phyloP scores from a whole-genome alignment of 2,329 filamentous ascomycete genomes.

The Gnomoniopsis smithogilvyi region DNA sequence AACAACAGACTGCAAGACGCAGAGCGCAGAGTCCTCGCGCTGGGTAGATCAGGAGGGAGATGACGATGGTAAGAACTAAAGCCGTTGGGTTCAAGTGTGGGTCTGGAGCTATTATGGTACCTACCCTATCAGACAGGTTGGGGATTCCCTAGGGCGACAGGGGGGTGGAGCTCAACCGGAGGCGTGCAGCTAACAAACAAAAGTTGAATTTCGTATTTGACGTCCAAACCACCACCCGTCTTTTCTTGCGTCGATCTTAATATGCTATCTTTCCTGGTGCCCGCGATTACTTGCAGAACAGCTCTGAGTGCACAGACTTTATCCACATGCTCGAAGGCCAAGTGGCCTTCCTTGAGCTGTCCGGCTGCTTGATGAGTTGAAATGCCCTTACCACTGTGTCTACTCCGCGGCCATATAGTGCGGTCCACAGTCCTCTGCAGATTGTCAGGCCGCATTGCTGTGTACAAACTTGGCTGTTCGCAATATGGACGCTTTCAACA shows the following conservation, averaged over 20 bases:
- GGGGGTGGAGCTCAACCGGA: not conserved
- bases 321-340: not conserved
- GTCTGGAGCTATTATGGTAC: not conserved
- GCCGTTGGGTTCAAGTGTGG: constrained; percentile 4
- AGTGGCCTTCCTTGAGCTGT: not conserved
- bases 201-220: not conserved
- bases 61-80: constrained; percentile 12
- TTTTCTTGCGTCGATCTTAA: not conserved
- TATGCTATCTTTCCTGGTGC: no score
- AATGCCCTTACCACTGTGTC: constrained; percentile 16
- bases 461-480: not conserved
- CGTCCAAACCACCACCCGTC: not conserved
- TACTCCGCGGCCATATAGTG: constrained; percentile 8
- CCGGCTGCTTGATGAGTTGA: constrained; percentile 3
- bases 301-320: not conserved
- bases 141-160: not conserved
- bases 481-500: constrained; percentile 1
- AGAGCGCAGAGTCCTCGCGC: not conserved
- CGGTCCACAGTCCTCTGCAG: constrained; percentile 2
- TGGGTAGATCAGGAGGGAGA: not conserved
- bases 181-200: not conserved
- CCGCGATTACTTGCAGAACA: not conserved
- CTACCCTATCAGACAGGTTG: not conserved
- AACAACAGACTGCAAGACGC: not conserved
- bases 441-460: constrained; percentile 10